Evolutionary conservation across 768 basidiomycete species (phyloP), one percentile per base, ranked within the genome.

Genomic region (Clitopilus passeckerianus): DNA sequence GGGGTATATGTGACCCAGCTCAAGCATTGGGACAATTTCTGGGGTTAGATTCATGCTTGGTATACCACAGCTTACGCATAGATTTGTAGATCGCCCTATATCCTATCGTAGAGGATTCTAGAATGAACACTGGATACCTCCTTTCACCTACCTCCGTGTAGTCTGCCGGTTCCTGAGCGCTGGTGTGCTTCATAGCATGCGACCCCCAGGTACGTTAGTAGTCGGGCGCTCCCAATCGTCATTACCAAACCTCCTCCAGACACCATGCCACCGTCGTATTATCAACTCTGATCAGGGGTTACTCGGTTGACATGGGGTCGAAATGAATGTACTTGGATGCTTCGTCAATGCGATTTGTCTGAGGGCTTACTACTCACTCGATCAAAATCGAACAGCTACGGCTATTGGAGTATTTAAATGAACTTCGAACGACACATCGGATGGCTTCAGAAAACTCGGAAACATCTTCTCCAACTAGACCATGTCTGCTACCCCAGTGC

Each of bases 11-110:
- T 71, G 7, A 69, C 70, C 50, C 71, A 71, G 33, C 72, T 82
- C 73, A 65, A 70, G 46, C 64, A 61, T n/a, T 83, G 82, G 82
- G 67, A 70, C n/a, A 69, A 63, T 4, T 83, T 83, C 63, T 82
- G 81, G 80, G 68, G 46, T 18, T 22, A 50, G 46, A 23, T 15
- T 18, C n/a, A 41, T 41, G 18, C 46, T 50, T 5, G n/a, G 20
- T 23, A 18, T 50, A 20, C 46, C 10, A 50, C 10, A 18, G 46
- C 15, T 18, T 50, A 50, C 18, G n/a, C 18, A 20, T 50, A 50
- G 16, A 50, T 22, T 22, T 50, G 20, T 22, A 20, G 10, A 23
- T 10, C 22, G 5, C 3, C n/a, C 46, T 50, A 16, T 18, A 50
- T 23, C 46, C 10, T 41, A 18, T 18, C 37, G 37, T 41, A 41